Evolutionary conservation across 306 rosid species (phyloP).

Genomic region (Prunus mira): DNA sequence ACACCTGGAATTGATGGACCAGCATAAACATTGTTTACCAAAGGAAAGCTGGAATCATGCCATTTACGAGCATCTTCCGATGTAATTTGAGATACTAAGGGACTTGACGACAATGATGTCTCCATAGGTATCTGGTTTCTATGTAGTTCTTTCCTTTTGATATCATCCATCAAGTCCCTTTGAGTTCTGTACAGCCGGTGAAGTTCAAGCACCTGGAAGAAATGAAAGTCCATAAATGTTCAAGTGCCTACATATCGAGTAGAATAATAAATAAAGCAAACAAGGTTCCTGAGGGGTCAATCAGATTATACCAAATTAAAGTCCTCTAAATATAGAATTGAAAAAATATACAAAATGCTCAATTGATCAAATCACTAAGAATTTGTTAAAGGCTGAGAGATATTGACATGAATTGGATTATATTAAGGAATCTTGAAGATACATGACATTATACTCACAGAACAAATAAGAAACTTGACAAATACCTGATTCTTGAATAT

Average conservation of each 20-base stretch:
- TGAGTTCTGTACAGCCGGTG: slow-evolving; percentile 87
- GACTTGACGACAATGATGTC: slow-evolving; percentile 57
- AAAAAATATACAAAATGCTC: neutral
- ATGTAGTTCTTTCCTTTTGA: slow-evolving; percentile 55
- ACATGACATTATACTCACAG: neutral
- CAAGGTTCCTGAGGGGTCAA: slow-evolving; percentile 4
- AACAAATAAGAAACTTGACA: slow-evolving; percentile 9
- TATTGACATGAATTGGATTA: slow-evolving; percentile 13
- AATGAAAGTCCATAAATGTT: slow-evolving; percentile 19
- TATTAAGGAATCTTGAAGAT: slow-evolving; percentile 16
- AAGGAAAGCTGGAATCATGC: slow-evolving; percentile 50
- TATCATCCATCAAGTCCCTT: slow-evolving; percentile 82
- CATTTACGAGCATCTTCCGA: slow-evolving; percentile 56
- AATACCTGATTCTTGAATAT: slow-evolving; percentile 75
- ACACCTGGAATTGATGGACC: slow-evolving; percentile 47
- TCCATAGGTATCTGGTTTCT: slow-evolving; percentile 51
- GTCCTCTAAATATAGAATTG: slow-evolving; percentile 9
- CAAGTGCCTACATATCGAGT: slow-evolving; percentile 3
- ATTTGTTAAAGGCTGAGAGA: slow-evolving; percentile 10
- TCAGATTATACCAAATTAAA: neutral
- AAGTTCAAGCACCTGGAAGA: slow-evolving; percentile 76
- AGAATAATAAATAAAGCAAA: slow-evolving; percentile 1
- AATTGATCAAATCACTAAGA: slow-evolving; percentile 15
- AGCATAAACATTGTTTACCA: slow-evolving; percentile 47
- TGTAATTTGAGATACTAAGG: slow-evolving; percentile 62